phyloP scores from a whole-genome alignment of 352 stramenopile species.

The Phytophthora chlamydospora region DNA sequence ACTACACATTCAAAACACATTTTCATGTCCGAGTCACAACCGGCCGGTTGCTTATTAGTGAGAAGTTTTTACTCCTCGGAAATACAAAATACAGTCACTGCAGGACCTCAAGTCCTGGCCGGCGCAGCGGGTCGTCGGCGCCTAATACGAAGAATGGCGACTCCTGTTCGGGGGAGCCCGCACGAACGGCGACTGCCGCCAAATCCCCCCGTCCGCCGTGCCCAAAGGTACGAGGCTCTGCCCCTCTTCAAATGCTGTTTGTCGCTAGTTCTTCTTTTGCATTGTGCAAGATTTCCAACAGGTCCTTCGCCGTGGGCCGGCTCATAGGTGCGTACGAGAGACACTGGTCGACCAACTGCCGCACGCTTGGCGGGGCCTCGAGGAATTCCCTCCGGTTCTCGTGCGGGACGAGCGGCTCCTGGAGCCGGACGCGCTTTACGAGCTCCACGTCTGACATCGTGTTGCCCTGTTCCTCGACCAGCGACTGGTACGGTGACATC shows the following conservation, averaged over 20 bases:
- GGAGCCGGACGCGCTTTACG: constrained; percentile 37
- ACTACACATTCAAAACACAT: constrained; percentile 1
- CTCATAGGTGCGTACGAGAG: constrained; percentile 57
- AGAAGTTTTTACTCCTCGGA: constrained; percentile 19
- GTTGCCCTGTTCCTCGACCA: constrained; percentile 55
- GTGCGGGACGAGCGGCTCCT: constrained; percentile 48
- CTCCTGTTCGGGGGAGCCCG: constrained; percentile 29
- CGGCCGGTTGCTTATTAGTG: constrained; percentile 22
- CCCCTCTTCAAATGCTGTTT: constrained; percentile 38
- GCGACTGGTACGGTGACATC: constrained; percentile 48
- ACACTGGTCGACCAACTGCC: constrained; percentile 50
- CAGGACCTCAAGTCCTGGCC: constrained; percentile 20
- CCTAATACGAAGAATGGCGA: constrained; percentile 41
- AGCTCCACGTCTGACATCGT: constrained; percentile 63
- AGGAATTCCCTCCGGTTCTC: constrained; percentile 53
- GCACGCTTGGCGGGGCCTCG: constrained; percentile 44
- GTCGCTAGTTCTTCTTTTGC: constrained; percentile 45
- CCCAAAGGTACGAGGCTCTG: constrained; percentile 21
- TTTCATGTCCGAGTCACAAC: constrained; percentile 3
- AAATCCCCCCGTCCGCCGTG: constrained; percentile 22
- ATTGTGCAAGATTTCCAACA: constrained; percentile 48
- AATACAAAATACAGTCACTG: constrained; percentile 45
- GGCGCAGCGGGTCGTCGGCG: constrained; percentile 17
- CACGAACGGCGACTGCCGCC: constrained; percentile 24
- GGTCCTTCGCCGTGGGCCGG: constrained; percentile 54